phyloP scores from a whole-genome alignment of 2,329 filamentous ascomycete species.

The Aureobasidium sp. region DNA sequence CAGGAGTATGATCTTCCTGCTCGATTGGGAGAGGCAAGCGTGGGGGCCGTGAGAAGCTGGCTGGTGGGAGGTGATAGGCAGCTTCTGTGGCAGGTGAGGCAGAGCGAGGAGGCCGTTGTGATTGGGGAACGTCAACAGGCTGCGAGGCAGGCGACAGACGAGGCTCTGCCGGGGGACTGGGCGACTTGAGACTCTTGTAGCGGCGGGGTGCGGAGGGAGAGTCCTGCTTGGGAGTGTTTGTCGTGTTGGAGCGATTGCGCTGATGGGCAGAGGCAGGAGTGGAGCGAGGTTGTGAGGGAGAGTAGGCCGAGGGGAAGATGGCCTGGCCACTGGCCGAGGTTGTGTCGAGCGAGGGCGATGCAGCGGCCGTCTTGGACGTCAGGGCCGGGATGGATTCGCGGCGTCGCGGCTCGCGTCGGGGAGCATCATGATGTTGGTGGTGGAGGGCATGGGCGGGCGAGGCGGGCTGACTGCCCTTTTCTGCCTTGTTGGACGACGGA shows the following conservation, averaged over 20 bases:
- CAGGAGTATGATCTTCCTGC: conserved; percentile 80
- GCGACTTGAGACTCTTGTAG: conserved; percentile 14
- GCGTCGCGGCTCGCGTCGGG: conserved; percentile 28
- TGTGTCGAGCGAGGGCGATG: conserved; percentile 12
- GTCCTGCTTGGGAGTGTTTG: conserved; percentile 18
- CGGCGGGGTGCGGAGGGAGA: conserved; percentile 10
- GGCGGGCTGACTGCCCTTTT: conserved; percentile 12
- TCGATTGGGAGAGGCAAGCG: conserved; percentile 88
- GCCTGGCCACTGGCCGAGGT: conserved; percentile 10
- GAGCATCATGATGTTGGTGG: conserved; percentile 17
- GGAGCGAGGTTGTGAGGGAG: conserved; percentile 13
- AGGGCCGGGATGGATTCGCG: conserved; percentile 36
- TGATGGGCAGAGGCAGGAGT: conserved; percentile 17
- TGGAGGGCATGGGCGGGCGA: conserved; percentile 11
- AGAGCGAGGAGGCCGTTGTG: conserved; percentile 20
- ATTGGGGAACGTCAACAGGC: conserved; percentile 34
- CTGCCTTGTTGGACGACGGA: conserved; percentile 29
- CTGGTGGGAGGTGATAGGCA: conserved; percentile 31
- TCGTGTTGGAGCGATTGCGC: conserved; percentile 26
- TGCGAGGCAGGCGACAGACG: conserved; percentile 27
- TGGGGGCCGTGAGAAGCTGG: conserved; percentile 62
- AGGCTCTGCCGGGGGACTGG: conserved; percentile 14
- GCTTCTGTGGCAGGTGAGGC: conserved; percentile 20
- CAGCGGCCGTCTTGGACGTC: conserved; percentile 18
- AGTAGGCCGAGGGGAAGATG: conserved; percentile 14